A percentile compares a stretch with the other conserved stretches of the same genome.
Conservation (phyloP, 2,329 filamentous ascomycete species). For the Colletotrichum sp. region DNA sequence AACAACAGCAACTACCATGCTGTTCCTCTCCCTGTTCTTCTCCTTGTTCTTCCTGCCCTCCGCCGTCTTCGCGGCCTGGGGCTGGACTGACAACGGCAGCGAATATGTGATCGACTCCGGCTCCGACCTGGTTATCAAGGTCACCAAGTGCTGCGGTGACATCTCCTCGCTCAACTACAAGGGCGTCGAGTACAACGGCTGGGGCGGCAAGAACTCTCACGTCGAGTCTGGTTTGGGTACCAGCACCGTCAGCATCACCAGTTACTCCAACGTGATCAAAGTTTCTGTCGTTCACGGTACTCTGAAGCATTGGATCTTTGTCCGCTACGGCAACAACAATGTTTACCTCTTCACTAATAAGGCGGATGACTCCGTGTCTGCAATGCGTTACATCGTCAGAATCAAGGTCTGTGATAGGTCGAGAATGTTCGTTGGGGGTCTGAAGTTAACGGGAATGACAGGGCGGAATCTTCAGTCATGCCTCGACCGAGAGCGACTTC, state of each 20-base stretch:
- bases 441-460: not conserved
- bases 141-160: conserved; percentile 38
- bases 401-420: conserved; percentile 23
- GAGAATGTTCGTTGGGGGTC: not conserved
- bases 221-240: conserved; percentile 35
- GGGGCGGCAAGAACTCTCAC: conserved; percentile 32
- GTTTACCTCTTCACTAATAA: conserved; percentile 49
- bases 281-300: conserved; percentile 37
- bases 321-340: conserved; percentile 40
- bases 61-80: conserved; percentile 39
- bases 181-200: conserved; percentile 35
- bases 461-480: conserved; percentile 31
- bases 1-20: conserved; percentile 21
- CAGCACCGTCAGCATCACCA: conserved; percentile 33
- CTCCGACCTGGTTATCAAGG: conserved; percentile 34
- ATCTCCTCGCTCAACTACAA: conserved; percentile 37
- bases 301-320: conserved; percentile 35
- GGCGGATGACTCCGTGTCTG: conserved; percentile 39
- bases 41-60: conserved; percentile 30
- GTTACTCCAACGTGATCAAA: conserved; percentile 35
- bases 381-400: conserved; percentile 41
- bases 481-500: conserved; percentile 29
- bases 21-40: conserved; percentile 29
- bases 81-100: conserved; percentile 40
- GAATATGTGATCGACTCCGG: conserved; percentile 43